A percentile compares a stretch with the other conserved stretches of the same genome.
These are phyloP conservation scores for Halophytophthora batemanensis DNA, from an alignment of 352 stramenopile species.

Conservation along the genomic window DNA sequence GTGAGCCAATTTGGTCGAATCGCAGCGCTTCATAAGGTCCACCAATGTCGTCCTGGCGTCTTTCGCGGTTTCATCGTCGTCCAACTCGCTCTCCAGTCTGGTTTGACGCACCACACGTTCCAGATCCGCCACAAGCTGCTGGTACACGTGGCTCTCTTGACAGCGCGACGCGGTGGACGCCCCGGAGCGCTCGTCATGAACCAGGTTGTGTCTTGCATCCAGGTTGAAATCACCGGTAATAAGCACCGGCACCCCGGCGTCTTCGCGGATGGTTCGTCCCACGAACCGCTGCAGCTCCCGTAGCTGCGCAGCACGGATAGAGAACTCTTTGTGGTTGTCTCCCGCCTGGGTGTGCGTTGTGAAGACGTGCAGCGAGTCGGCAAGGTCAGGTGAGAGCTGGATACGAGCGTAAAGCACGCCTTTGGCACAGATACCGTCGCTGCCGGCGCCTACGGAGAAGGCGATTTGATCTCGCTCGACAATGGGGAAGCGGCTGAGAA, in stretches of 20 bases:
- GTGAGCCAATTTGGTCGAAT: constrained; percentile 43
- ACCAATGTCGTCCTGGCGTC: constrained; percentile 26
- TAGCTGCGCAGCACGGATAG: constrained; percentile 58
- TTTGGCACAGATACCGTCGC: constrained; percentile 72
- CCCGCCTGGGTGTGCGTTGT: constrained; percentile 83
- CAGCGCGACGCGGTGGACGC: constrained; percentile 34
- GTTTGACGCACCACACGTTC: constrained; percentile 34
- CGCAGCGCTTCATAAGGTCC: constrained; percentile 71
- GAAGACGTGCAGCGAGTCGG: constrained; percentile 79
- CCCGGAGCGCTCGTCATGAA: constrained; percentile 30
- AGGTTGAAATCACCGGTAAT: constrained; percentile 83
- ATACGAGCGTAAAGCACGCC: constrained; percentile 75
- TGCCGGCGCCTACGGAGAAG: constrained; percentile 57
- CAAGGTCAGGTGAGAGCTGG: constrained; percentile 63
- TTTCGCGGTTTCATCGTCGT: constrained; percentile 12
- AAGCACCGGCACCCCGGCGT: constrained; percentile 55
- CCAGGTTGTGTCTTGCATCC: constrained; percentile 68
- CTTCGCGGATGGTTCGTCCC: constrained; percentile 36
- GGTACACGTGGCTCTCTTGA: constrained; percentile 58
- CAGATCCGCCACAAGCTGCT: constrained; percentile 49
- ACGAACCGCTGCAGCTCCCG: constrained; percentile 67
- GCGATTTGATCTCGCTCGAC: constrained; percentile 59
- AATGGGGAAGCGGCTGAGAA: constrained; percentile 83
- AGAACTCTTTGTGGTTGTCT: constrained; percentile 40
- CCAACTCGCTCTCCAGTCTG: constrained; percentile 18